A percentile compares a stretch with the other conserved stretches of the same genome.
Conservation (phyloP, 2,329 filamentous ascomycete genomes). For the Fusarium nanum region DNA sequence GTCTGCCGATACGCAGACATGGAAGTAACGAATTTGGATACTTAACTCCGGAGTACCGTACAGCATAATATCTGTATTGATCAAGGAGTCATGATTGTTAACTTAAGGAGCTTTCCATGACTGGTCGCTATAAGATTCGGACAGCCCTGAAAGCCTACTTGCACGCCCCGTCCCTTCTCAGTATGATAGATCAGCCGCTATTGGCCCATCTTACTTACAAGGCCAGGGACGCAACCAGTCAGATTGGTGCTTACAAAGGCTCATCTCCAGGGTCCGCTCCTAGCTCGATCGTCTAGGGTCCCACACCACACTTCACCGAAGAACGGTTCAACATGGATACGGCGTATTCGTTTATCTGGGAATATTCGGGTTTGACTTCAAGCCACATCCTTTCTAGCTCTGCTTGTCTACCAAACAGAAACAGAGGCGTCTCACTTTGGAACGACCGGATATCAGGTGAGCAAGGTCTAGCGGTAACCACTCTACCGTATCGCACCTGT, state of each 20-base stretch:
- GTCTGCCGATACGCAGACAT: not conserved
- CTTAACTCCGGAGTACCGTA: not conserved
- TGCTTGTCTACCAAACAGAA: not conserved
- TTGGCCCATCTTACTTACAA: slow-evolving; percentile 31
- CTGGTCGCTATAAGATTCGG: slow-evolving; percentile 5
- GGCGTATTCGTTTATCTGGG: slow-evolving; percentile 41
- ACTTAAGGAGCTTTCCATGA: not conserved
- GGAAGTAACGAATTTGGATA: slow-evolving; percentile 6
- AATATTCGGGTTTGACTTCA: slow-evolving; percentile 22
- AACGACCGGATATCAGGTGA: not conserved
- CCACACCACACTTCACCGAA: slow-evolving; percentile 19
- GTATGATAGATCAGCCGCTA: not conserved
- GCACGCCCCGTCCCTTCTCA: slow-evolving; percentile 20
- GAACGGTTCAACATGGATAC: slow-evolving; percentile 30
- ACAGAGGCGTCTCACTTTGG: not conserved
- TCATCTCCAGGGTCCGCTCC: slow-evolving; percentile 29
- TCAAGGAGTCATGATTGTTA: slow-evolving; percentile 1
- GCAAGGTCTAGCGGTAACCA: not conserved
- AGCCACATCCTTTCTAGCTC: not conserved
- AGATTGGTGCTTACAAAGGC: slow-evolving; percentile 14
- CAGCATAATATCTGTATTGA: not conserved
- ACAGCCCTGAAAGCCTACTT: slow-evolving; percentile 15
- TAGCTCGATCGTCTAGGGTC: slow-evolving; percentile 30
- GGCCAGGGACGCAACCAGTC: slow-evolving; percentile 33
- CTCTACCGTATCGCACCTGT: not conserved